A percentile compares a stretch with the other conserved stretches of the same genome.
phyloP scores from a whole-genome alignment of 495 filamentous ascomycete species.

The Penicillium argentinense region DNA sequence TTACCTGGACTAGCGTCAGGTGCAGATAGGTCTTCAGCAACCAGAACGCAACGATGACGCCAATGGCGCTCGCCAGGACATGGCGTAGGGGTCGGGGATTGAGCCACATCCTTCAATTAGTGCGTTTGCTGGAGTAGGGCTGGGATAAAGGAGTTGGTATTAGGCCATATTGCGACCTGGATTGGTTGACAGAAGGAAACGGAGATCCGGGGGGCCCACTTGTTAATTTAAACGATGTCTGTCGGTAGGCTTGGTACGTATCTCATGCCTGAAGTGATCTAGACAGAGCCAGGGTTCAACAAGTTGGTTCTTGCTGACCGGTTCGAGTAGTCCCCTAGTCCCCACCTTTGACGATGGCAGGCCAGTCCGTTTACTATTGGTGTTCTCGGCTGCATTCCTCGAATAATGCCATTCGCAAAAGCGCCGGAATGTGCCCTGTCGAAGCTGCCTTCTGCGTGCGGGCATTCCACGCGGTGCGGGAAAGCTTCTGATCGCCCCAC shows the following conservation, averaged over 20 bases:
- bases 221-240: not conserved
- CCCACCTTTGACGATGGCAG: no score
- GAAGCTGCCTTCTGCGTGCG: not conserved
- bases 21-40: slow-evolving; percentile 5
- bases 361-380: no score
- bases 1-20: slow-evolving; percentile 2
- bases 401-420: not conserved
- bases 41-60: slow-evolving; percentile 17
- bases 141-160: not conserved
- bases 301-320: not conserved
- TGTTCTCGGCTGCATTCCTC: slow-evolving; percentile 1
- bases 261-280: not conserved
- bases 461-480: not conserved
- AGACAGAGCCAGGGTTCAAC: not conserved
- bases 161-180: not conserved
- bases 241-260: not conserved
- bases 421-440: slow-evolving; percentile 1
- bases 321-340: not conserved
- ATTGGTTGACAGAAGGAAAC: not conserved
- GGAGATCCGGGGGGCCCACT: not conserved
- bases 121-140: not conserved
- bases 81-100: not conserved
- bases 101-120: slow-evolving; percentile 4
- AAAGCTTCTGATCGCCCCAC: slow-evolving; percentile 8
- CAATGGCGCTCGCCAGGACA: slow-evolving; percentile 15